A percentile compares a stretch with the other conserved stretches of the same genome.
These are phyloP conservation scores for Didymella glomerata DNA, from an alignment of 2,329 filamentous ascomycete genomes.

Conservation along the genomic window DNA sequence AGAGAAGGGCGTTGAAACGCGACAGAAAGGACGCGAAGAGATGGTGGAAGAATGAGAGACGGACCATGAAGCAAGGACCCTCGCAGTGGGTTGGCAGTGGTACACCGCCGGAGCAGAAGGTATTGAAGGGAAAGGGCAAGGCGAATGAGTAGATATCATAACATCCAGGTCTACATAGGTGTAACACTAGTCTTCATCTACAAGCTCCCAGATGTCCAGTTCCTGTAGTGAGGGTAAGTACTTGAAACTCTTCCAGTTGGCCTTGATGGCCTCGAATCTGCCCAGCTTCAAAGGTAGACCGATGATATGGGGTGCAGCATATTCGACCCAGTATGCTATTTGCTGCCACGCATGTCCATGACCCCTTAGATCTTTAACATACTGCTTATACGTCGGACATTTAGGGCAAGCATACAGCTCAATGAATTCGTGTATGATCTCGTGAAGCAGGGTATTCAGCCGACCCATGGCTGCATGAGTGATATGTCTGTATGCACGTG, in stretches of 20 bases:
- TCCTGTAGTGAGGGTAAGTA: background rate
- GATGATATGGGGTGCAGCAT: background rate
- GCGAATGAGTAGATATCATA: background rate
- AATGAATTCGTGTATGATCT: background rate
- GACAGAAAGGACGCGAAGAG: constrained; percentile 25
- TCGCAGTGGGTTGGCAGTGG: constrained; percentile 1
- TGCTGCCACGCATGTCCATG: background rate
- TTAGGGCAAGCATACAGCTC: background rate
- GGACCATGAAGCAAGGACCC: constrained; percentile 14
- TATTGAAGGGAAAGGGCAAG: constrained; percentile 2
- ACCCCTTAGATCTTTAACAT: background rate
- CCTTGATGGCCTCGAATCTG: background rate
- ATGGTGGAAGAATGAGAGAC: constrained; percentile 30
- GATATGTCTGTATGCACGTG: too few species aligned
- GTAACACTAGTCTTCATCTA: background rate
- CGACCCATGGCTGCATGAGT: background rate
- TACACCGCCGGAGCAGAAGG: constrained; percentile 6
- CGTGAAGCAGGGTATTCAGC: background rate
- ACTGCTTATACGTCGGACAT: background rate
- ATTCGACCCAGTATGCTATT: background rate
- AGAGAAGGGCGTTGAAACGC: constrained; percentile 32
- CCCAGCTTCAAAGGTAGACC: background rate
- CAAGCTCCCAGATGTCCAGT: background rate
- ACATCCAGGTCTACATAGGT: background rate
- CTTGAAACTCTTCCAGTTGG: background rate